Percentiles rank a stretch among this genome's conserved stretches.
phyloP scores from a whole-genome alignment of 371 early-diverging fungal species.

The Cokeromyces recurvatus region DNA sequence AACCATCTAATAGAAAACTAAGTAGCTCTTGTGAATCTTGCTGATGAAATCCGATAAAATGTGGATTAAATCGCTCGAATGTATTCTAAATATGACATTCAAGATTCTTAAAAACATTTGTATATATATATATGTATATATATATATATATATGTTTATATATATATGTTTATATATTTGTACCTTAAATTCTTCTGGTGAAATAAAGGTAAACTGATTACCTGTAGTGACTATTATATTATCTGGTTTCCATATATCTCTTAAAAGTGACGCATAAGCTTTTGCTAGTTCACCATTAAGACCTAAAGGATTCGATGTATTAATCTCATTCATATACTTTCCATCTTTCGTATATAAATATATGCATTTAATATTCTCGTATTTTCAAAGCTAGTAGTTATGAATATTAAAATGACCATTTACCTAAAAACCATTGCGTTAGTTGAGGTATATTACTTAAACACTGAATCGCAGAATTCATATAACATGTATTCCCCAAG shows the following conservation, averaged over 20 bases:
- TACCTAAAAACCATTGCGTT: slow-evolving; percentile 77
- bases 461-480: slow-evolving; percentile 97
- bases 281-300: slow-evolving; percentile 72
- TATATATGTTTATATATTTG: too few species aligned
- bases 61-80: slow-evolving; percentile 61
- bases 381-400: too few species aligned
- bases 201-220: slow-evolving; percentile 1
- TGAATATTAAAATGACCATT: too few species aligned
- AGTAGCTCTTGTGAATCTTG: slow-evolving; percentile 82
- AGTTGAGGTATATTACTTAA: slow-evolving; percentile 82
- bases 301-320: slow-evolving; percentile 75
- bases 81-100: too few species aligned
- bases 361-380: too few species aligned
- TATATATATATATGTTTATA: too few species aligned
- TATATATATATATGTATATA: background rate
- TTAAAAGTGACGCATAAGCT: slow-evolving; percentile 62
- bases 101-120: too few species aligned
- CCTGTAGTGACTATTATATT: slow-evolving; percentile 32
- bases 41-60: slow-evolving; percentile 61
- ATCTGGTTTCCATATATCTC: slow-evolving; percentile 62
- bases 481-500: slow-evolving; percentile 97
- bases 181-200: slow-evolving; percentile 52
- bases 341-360: too few species aligned
- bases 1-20: slow-evolving; percentile 62
- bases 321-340: slow-evolving; percentile 65